Conservation (phyloP, 1,284 basidiomycete species). For the Athelia sp. region DNA sequence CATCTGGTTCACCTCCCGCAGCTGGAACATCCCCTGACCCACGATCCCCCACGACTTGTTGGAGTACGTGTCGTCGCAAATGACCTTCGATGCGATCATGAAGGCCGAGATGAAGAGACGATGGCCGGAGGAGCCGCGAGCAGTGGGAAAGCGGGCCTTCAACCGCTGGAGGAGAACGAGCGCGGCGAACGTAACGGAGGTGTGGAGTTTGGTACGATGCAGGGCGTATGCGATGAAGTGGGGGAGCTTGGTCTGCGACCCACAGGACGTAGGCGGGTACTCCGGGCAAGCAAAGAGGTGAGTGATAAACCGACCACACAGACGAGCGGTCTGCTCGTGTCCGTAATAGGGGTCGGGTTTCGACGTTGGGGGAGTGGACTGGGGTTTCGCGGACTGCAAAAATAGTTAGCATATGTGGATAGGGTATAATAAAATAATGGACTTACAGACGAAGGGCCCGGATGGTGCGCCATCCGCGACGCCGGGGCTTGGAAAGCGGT, state of each 20-base stretch:
- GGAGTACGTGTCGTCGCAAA: constrained; percentile 94
- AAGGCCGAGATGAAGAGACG: constrained; percentile 89
- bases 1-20: constrained; percentile 95
- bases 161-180: constrained; percentile 83
- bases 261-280: constrained; percentile 44
- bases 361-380: background rate
- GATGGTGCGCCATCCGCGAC: background rate
- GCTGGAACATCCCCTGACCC: constrained; percentile 85
- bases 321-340: constrained; percentile 1
- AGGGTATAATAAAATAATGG: background rate
- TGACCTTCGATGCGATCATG: constrained; percentile 90
- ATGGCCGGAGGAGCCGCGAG: constrained; percentile 88
- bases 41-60: constrained; percentile 97
- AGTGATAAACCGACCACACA: constrained; percentile 71
- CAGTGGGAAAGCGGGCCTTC: constrained; percentile 89
- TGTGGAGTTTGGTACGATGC: constrained; percentile 81
- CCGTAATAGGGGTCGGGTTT: background rate
- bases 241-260: constrained; percentile 59
- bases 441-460: background rate
- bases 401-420: background rate
- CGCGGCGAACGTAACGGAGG: constrained; percentile 80
- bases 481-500: background rate
- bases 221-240: constrained; percentile 88
- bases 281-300: constrained; percentile 77
- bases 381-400: background rate